Conservation (phyloP, 306 rosid species). For the Fragaria ananassa region DNA sequence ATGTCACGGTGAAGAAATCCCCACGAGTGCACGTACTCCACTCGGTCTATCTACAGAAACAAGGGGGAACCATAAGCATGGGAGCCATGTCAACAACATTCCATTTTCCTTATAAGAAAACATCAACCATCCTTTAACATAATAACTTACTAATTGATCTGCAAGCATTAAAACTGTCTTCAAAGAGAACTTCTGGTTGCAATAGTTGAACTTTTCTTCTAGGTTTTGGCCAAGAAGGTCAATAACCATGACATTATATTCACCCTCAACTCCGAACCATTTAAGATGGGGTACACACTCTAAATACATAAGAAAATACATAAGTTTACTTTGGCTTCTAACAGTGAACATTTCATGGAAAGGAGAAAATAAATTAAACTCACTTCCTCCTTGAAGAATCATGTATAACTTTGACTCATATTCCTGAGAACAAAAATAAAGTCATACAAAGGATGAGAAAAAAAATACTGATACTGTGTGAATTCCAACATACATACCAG, state of each 20-base stretch:
- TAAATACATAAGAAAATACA: slow-evolving; percentile 32
- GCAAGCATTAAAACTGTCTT: slow-evolving; percentile 98
- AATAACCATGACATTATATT: slow-evolving; percentile 91
- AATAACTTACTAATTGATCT: slow-evolving; percentile 84
- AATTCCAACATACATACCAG: neutral
- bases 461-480: neutral
- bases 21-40: slow-evolving; percentile 93
- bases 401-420: slow-evolving; percentile 91
- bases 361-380: slow-evolving; percentile 27
- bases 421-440: slow-evolving; percentile 54
- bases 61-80: slow-evolving; percentile 28
- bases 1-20: slow-evolving; percentile 99
- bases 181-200: slow-evolving; percentile 76
- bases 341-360: neutral
- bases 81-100: slow-evolving; percentile 6
- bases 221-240: slow-evolving; percentile 98
- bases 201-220: slow-evolving; percentile 91
- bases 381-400: slow-evolving; percentile 99
- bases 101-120: neutral
- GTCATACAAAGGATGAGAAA: slow-evolving; percentile 26
- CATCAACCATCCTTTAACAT: slow-evolving; percentile 6
- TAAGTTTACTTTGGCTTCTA: neutral
- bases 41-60: slow-evolving; percentile 71
- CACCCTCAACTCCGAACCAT: slow-evolving; percentile 99
- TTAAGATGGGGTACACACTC: slow-evolving; percentile 93